Evolutionary conservation across 495 filamentous ascomycete genomes (phyloP), one percentile per base, ranked within the genome.

Genomic region (Penicillium fimorum): DNA sequence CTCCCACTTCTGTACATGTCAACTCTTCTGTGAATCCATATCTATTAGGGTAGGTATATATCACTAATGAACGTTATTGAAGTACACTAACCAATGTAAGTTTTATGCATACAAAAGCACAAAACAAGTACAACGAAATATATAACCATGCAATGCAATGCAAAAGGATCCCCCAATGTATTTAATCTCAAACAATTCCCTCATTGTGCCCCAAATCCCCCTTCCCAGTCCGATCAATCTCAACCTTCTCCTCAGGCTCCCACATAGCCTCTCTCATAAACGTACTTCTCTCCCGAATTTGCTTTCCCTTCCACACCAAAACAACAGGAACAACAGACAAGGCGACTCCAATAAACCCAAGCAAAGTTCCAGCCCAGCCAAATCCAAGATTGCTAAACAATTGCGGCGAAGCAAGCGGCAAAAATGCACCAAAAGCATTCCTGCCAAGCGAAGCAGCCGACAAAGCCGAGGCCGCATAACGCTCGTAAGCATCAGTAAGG

Each of bases 401-500:
- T 37, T 68, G 42, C 10, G 57, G 57, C 4, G 69, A 67, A 8
- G 77, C 76, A 27, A 80, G 60, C 1, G 77, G 74, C 33, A 72
- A 53, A 43, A 68, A 71, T 13, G 63, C 70, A 17, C 66, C 69
- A 51, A 72, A 75, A 9, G 67, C 35, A 25, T 72, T 76, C 11
- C 71, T 56, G 0, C 73, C 70, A 15, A 75, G 44, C 6, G 68
- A 69, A 1, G 70, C 72, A 3, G 69, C 72, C 1, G 64, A 67
- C n/a, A 75, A 55, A 13, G 72, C 72, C 9, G 64, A 68, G 1
- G 71, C 71, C 11, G 71, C 71, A 44, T 72, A 74, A 30, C 67
- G 69, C 55, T 76, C 73, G 32, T 79, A 79, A 10, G 73, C 70
- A 53, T 79, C 76, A 4, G 72, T 75, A 49, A 78, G 61, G 46